Evolutionary conservation across 169 alveolate genomes (phyloP).

Genomic region (Neospora caninum): DNA sequence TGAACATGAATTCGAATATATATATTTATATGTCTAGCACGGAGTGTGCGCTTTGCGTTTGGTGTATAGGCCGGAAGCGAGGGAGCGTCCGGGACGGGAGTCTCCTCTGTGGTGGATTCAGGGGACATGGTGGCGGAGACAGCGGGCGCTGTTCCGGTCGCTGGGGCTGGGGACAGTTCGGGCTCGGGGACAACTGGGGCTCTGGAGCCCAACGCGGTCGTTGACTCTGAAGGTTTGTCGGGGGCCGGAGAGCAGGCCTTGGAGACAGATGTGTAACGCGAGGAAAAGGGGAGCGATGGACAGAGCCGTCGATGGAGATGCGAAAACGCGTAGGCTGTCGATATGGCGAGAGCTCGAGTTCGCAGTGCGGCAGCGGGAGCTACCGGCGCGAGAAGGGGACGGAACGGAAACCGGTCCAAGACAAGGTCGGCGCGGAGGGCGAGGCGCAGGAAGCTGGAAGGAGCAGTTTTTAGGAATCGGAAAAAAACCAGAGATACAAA

Average conservation of each 20-base stretch:
- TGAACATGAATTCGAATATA: too few relatives aligned
- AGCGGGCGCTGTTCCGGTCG: not conserved
- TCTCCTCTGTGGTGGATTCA: not conserved
- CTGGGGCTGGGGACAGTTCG: not conserved
- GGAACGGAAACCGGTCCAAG: too few relatives aligned
- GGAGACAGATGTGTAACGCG: not conserved
- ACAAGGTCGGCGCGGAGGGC: too few relatives aligned
- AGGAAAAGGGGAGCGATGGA: not conserved
- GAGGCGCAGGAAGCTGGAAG: too few relatives aligned
- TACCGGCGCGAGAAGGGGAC: too few relatives aligned
- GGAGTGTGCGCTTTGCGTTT: too few relatives aligned
- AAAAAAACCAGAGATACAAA: too few relatives aligned
- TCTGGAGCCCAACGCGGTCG: not conserved
- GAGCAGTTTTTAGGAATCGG: too few relatives aligned
- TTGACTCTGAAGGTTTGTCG: not conserved
- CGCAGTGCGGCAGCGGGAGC: too few relatives aligned
- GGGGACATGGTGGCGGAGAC: not conserved
- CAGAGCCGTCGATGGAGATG: not conserved
- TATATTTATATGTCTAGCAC: too few relatives aligned
- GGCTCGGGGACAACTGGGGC: not conserved
- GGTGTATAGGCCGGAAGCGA: not conserved
- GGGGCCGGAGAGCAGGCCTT: not conserved
- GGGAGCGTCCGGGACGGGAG: not conserved
- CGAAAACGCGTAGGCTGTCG: too few relatives aligned
- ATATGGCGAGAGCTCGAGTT: too few relatives aligned